A percentile compares a stretch with the other conserved stretches of the same genome.
phyloP scores from a whole-genome alignment of 495 filamentous ascomycete genomes.

The Cryomyces antarcticus region DNA sequence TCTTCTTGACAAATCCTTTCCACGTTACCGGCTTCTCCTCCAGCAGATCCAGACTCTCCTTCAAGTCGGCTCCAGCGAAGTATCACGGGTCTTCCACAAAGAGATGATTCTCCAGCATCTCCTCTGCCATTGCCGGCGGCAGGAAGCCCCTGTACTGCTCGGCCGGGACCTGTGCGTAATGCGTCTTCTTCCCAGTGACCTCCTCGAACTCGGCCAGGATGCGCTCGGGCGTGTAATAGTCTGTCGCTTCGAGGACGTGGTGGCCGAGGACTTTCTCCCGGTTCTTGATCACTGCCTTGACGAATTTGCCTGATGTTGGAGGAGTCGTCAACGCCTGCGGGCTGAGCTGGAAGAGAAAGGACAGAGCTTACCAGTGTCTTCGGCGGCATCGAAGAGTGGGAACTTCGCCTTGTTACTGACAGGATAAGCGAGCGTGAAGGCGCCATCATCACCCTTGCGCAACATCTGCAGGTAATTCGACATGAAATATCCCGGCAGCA shows the following conservation, averaged over 20 bases:
- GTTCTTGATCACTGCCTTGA: conserved; percentile 28
- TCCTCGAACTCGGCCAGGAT: conserved; percentile 29
- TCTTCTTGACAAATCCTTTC: conserved; percentile 17
- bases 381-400: conserved; percentile 30
- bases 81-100: conserved; percentile 10
- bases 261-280: conserved; percentile 22
- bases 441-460: conserved; percentile 13
- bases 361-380: conserved; percentile 19
- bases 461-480: conserved; percentile 20
- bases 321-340: conserved; percentile 2
- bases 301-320: conserved; percentile 22
- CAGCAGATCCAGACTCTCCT: not conserved
- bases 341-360: no score
- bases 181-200: conserved; percentile 26
- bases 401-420: conserved; percentile 21
- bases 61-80: conserved; percentile 3
- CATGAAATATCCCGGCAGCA: conserved; percentile 41
- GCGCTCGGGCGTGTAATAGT: conserved; percentile 27
- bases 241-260: conserved; percentile 25
- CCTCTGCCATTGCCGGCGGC: conserved; percentile 22
- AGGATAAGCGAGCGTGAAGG: conserved; percentile 25
- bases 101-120: conserved; percentile 33
- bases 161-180: conserved; percentile 22
- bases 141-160: conserved; percentile 28
- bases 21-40: conserved; percentile 21